Evolutionary conservation across 1,284 basidiomycete genomes (phyloP).

Genomic region (Malassezia dermatis): DNA sequence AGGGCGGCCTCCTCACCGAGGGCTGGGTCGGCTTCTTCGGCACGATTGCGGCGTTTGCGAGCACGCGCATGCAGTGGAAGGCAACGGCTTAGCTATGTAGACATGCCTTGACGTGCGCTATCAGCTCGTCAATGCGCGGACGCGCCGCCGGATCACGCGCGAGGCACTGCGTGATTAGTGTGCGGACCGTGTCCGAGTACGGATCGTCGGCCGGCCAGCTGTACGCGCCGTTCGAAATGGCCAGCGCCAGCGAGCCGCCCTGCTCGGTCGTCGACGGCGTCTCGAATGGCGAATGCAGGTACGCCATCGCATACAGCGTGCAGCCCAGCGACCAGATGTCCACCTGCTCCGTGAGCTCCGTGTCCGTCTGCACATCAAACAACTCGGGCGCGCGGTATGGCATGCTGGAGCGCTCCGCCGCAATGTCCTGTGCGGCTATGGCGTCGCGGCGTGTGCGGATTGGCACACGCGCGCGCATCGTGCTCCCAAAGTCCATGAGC

Average conservation of each 20-base stretch:
- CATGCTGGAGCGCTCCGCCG: conserved; percentile 44
- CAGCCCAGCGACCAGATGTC: conserved; percentile 48
- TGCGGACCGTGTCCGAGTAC: conserved; percentile 34
- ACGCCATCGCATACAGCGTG: conserved; percentile 41
- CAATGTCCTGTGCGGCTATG: conserved; percentile 43
- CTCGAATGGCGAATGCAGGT: conserved; percentile 48
- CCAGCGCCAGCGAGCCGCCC: conserved; percentile 45
- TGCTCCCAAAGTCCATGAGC: conserved; percentile 95
- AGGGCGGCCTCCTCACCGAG: conserved; percentile 33
- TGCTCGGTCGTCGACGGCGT: conserved; percentile 45
- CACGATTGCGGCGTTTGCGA: conserved; percentile 39
- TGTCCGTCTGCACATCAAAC: conserved; percentile 46
- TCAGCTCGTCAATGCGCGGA: conserved; percentile 35
- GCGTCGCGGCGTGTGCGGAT: conserved; percentile 75
- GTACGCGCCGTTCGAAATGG: conserved; percentile 44
- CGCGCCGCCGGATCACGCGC: conserved; percentile 32
- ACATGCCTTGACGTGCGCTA: conserved; percentile 21
- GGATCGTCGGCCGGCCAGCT: conserved; percentile 30
- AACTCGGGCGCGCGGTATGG: conserved; percentile 48
- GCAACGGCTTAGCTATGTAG: conserved; percentile 10
- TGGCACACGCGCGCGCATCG: conserved; percentile 65
- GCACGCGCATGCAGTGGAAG: conserved; percentile 38
- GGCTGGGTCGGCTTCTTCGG: conserved; percentile 46
- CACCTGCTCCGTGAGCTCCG: conserved; percentile 40
- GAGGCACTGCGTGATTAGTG: conserved; percentile 38